These are phyloP conservation scores for Penicillium paneum DNA, from an alignment of 2,329 filamentous ascomycete species.

Conservation along the genomic window DNA sequence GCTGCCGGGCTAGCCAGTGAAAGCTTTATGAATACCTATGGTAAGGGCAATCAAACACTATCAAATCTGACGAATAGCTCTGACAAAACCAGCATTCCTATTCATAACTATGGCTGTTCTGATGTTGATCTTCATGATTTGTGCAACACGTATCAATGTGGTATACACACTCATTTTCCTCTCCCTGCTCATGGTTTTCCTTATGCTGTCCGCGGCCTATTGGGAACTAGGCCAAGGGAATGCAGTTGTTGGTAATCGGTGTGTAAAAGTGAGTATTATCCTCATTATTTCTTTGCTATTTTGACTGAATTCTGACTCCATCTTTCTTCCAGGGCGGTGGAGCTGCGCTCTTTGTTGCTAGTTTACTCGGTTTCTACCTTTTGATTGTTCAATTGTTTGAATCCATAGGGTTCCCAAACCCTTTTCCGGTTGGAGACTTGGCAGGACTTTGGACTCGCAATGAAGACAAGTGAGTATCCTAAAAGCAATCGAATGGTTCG, in stretches of 20 bases:
- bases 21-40: conserved; percentile 26
- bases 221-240: conserved; percentile 52
- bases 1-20: conserved; percentile 21
- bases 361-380: conserved; percentile 52
- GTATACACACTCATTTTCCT: conserved; percentile 69
- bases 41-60: neutral
- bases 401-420: conserved; percentile 52
- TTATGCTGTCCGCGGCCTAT: conserved; percentile 59
- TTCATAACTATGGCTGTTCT: conserved; percentile 65
- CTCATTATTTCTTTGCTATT: neutral
- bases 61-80: neutral
- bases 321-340: conserved; percentile 39
- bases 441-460: conserved; percentile 11
- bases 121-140: conserved; percentile 65
- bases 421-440: conserved; percentile 45
- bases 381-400: conserved; percentile 55
- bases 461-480: conserved; percentile 4
- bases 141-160: conserved; percentile 68
- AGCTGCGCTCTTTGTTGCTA: conserved; percentile 49
- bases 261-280: conserved; percentile 26
- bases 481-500: neutral
- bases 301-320: neutral
- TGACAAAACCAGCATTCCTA: conserved; percentile 49
- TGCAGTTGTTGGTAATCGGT: conserved; percentile 24
- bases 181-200: conserved; percentile 58